Base-by-base conservation (phyloP, 2,329 filamentous ascomycete species). In the Zasmidium cellare region DNA sequence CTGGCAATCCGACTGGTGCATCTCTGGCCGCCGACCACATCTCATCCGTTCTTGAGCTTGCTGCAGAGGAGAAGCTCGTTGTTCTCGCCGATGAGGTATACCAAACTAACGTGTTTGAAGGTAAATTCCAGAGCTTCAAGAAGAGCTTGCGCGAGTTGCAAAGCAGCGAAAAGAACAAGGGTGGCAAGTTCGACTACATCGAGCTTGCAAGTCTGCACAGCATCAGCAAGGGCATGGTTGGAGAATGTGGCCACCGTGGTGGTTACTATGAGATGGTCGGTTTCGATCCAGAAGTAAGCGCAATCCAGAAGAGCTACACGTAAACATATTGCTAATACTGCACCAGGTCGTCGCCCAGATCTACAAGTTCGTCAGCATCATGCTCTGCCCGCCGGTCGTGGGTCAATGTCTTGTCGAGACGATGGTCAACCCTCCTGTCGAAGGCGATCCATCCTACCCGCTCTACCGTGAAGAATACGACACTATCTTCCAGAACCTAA, bases 351-450 rank as follows among this genome's bases (percentile, higher is more conserved):
- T 90, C 71, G 90, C 88, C 65, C 88, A 97, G 80, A 92, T 99
- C 76, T 97, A 97, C 86, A 99, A 99, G 81, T 96, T 96, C 75
- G 89, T 97, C 72, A 94, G 89, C 74, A 97, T 99, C 79, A 93
- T 90, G 79, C 87, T 99, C 66, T 99, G 94, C 78, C 89, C 94
- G 51, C 93, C 94, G 23, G 94, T 99, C 68, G 85, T 96, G 66
- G 93, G 92, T 60, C 94, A 99, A 82, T 97, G 94, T 78, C 83
- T 97, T 49, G 90, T 99, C 61, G 94, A 97, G 80, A 80, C 96
- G 74, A 97, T 97, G 93, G 92, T 97, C 71, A 97, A 97, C 82
- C 94, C 94, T 54, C 94, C 94, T 41, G 83, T 84, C 71, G 77
- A 86, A 67, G 93, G 94, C 58, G 88, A 96, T 59, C 90, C 91